Evolutionary conservation across 202 grass and related monocot species (phyloP).

Genomic region (Brachypodium distachyon): DNA sequence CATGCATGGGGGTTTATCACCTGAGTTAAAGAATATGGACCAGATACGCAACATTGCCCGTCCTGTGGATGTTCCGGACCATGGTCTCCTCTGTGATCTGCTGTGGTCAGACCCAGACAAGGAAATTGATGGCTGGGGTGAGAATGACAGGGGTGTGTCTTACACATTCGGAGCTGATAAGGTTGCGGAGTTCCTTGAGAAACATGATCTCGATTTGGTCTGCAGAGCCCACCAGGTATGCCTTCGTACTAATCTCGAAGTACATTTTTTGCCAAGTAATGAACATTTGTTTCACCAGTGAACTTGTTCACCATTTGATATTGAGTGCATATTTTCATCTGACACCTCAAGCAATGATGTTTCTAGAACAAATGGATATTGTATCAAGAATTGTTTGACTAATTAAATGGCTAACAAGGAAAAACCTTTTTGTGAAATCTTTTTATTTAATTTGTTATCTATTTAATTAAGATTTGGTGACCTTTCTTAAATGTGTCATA

Average conservation of each 20-base stretch:
- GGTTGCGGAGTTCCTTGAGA: conserved; percentile 71
- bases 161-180: conserved; percentile 80
- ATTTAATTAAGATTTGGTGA: not conserved
- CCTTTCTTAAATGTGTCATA: not conserved
- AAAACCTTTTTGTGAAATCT: not conserved
- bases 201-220: conserved; percentile 74
- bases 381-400: not conserved
- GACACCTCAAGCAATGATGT: not conserved
- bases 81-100: conserved; percentile 81
- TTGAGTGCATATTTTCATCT: not conserved
- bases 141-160: conserved; percentile 88
- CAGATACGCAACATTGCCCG: conserved; percentile 78
- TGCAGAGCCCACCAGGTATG: conserved; percentile 89
- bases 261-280: conserved; percentile 9
- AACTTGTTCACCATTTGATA: not conserved
- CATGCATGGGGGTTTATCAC: conserved; percentile 96
- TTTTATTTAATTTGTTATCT: not conserved
- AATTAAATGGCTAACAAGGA: not conserved
- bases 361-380: not conserved
- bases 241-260: not conserved
- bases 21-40: conserved; percentile 74
- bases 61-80: conserved; percentile 77
- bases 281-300: not conserved
- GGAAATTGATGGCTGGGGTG: conserved; percentile 83
- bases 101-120: conserved; percentile 95